A percentile compares a stretch with the other conserved stretches of the same genome.
Evolutionary conservation across 371 early-diverging fungal species (phyloP).

Genomic region (Mucor plumbeus): DNA sequence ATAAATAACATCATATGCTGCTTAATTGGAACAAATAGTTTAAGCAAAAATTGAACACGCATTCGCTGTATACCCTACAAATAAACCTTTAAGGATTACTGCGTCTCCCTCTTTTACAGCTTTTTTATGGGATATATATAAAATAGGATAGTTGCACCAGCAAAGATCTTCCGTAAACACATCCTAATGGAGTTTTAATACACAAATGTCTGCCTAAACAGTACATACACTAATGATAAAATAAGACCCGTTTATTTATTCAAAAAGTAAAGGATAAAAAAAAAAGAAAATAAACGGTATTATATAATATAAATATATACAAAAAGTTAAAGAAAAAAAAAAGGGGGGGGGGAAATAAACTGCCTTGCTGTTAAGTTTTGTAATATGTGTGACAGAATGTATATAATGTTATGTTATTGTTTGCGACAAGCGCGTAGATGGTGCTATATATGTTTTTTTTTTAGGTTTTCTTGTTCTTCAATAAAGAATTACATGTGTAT

Average conservation of each 20-base stretch:
- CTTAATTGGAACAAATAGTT: not conserved
- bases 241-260: not conserved
- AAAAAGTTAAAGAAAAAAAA: not conserved
- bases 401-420: not conserved
- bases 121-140: not conserved
- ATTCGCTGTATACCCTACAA: not conserved
- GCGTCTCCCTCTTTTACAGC: not conserved
- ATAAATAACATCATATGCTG: constrained; percentile 1
- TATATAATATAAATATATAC: not conserved
- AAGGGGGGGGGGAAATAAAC: not conserved
- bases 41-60: not conserved
- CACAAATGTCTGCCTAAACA: not conserved
- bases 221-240: not conserved
- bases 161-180: not conserved
- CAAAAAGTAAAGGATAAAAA: not conserved
- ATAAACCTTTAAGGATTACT: not conserved
- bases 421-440: not conserved
- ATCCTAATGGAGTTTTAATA: not conserved
- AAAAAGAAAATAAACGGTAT: not conserved
- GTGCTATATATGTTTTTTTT: constrained; percentile 3
- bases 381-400: constrained; percentile 1
- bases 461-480: not conserved
- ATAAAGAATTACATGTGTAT: not conserved
- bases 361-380: constrained; percentile 1
- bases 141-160: not conserved